These are phyloP conservation scores for Protomyces inouyei DNA, from an alignment of 1,139 yeast genomes.

Conservation along the genomic window DNA sequence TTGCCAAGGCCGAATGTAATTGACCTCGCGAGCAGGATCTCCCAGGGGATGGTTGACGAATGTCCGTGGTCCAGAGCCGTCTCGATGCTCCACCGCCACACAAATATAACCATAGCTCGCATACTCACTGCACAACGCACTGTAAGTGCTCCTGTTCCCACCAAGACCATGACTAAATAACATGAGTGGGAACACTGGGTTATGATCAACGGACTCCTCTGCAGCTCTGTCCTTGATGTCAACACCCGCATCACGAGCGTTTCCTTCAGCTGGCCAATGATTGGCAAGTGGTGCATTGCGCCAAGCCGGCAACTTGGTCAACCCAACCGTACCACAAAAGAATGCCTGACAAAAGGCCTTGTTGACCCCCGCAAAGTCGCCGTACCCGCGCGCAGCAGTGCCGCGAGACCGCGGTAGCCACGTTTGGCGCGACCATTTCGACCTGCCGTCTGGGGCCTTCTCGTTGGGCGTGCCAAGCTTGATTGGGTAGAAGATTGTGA, in stretches of 20 bases:
- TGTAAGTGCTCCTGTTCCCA: constrained; percentile 34
- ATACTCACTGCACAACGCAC: constrained; percentile 33
- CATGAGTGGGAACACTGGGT: constrained; percentile 32
- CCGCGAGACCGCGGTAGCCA: constrained; percentile 17
- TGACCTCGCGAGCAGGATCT: constrained; percentile 8
- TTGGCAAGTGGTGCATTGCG: constrained; percentile 24
- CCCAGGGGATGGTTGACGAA: constrained; percentile 20
- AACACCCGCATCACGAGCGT: constrained; percentile 10
- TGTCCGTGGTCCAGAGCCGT: constrained; percentile 28
- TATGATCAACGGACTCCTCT: not conserved
- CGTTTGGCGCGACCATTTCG: constrained; percentile 20
- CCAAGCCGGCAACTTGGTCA: constrained; percentile 25
- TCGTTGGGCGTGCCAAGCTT: constrained; percentile 6
- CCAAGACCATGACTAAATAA: constrained; percentile 35
- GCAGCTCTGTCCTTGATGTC: constrained; percentile 12
- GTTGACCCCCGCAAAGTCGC: constrained; percentile 22
- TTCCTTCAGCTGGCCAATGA: constrained; percentile 23
- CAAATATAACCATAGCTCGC: constrained; percentile 34
- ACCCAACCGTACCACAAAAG: constrained; percentile 19
- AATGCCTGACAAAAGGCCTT: constrained; percentile 15
- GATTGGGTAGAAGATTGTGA: constrained; percentile 24
- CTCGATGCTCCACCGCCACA: constrained; percentile 34
- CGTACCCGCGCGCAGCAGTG: constrained; percentile 18
- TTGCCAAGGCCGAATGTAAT: constrained; percentile 5
- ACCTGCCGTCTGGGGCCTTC: constrained; percentile 18